Conservation (phyloP, 192 early-diverging fungal genomes). For the Backusella tarrabulga region DNA sequence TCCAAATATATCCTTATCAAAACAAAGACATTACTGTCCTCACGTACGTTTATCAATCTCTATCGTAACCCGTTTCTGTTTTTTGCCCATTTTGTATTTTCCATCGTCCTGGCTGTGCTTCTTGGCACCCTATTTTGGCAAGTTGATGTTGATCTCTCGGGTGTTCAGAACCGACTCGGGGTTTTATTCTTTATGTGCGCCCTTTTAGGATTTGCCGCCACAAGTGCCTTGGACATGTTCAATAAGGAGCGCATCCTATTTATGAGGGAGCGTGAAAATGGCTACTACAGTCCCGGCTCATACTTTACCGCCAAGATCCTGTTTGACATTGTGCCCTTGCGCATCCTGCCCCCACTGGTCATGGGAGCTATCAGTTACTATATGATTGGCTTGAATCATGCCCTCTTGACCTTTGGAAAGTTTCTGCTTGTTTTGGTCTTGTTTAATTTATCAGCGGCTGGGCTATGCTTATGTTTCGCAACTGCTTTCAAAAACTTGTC, state of each 20-base stretch:
- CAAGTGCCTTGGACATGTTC: constrained; percentile 61
- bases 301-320: constrained; percentile 62
- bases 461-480: constrained; percentile 59
- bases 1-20: neutral
- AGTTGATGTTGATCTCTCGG: constrained; percentile 51
- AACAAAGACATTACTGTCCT: constrained; percentile 34
- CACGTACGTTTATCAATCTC: constrained; percentile 50
- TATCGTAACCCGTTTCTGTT: constrained; percentile 51
- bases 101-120: constrained; percentile 57
- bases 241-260: constrained; percentile 43
- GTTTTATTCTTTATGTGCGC: constrained; percentile 67
- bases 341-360: constrained; percentile 61
- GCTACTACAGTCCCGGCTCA: constrained; percentile 43
- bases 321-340: constrained; percentile 69
- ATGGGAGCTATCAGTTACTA: constrained; percentile 67
- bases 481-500: constrained; percentile 55
- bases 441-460: constrained; percentile 60
- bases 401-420: constrained; percentile 49
- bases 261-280: constrained; percentile 51
- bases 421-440: constrained; percentile 63
- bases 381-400: constrained; percentile 64
- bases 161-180: constrained; percentile 77
- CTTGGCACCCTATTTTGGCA: constrained; percentile 69
- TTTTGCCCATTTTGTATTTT: constrained; percentile 54
- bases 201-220: constrained; percentile 66